A percentile compares a stretch with the other conserved stretches of the same genome.
Conservation (phyloP, 2,329 filamentous ascomycete species). For the Exutisphaerella laricina region DNA sequence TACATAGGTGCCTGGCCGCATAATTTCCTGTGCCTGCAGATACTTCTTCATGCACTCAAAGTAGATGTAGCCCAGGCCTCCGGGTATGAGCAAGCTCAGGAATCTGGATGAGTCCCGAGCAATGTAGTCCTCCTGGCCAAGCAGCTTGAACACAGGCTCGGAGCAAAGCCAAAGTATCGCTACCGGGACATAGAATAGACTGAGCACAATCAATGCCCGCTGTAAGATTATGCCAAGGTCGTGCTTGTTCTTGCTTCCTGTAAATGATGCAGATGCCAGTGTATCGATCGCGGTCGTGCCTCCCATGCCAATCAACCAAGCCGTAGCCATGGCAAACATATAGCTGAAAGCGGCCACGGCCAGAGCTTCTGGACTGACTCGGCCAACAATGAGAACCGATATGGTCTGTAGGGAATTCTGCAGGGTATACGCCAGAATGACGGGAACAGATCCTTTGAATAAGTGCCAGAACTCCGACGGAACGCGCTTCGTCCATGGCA, state of each 20-base stretch:
- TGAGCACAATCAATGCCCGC: conserved; percentile 66
- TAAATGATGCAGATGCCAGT: conserved; percentile 75
- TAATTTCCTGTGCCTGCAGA: conserved; percentile 56
- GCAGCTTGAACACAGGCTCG: conserved; percentile 63
- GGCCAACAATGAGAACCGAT: conserved; percentile 75
- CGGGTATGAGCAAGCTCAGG: conserved; percentile 67
- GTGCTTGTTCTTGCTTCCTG: conserved; percentile 70
- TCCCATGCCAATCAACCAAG: conserved; percentile 79
- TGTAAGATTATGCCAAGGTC: conserved; percentile 76
- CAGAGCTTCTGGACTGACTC: conserved; percentile 70
- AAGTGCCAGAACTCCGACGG: conserved; percentile 61
- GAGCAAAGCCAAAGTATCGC: conserved; percentile 69
- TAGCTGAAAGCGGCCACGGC: conserved; percentile 81
- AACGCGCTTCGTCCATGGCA: conserved; percentile 36
- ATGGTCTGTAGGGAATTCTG: conserved; percentile 81
- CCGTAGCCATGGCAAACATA: conserved; percentile 90
- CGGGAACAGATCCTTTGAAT: conserved; percentile 63
- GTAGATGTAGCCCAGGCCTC: conserved; percentile 79
- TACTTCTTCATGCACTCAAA: conserved; percentile 70
- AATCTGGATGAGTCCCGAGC: conserved; percentile 69
- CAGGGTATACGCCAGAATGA: conserved; percentile 77
- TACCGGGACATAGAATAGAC: conserved; percentile 66
- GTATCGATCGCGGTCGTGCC: conserved; percentile 85
- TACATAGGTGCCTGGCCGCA: conserved; percentile 60
- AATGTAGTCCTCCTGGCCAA: conserved; percentile 75